These are phyloP conservation scores for Staphylotrichum tortipilum DNA, from an alignment of 495 filamentous ascomycete species.

Conservation along the genomic window DNA sequence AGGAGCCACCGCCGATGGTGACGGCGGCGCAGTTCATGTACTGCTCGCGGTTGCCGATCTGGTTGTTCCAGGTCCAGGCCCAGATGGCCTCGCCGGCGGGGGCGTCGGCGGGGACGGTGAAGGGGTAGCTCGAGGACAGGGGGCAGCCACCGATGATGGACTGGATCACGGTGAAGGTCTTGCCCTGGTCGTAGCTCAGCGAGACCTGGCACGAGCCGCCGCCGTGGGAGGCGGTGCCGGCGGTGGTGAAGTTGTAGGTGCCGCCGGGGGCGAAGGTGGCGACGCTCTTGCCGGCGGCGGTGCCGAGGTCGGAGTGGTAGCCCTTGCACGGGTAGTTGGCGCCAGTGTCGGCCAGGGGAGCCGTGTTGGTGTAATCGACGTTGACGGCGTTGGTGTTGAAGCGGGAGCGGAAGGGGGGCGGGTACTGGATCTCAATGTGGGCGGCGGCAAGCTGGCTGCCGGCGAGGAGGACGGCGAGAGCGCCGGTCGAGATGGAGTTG, in stretches of 20 bases:
- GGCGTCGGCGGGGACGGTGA: slow-evolving; percentile 55
- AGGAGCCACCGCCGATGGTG: slow-evolving; percentile 37
- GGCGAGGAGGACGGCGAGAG: slow-evolving; percentile 22
- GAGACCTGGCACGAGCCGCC: slow-evolving; percentile 60
- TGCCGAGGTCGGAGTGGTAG: slow-evolving; percentile 48
- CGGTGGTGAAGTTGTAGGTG: slow-evolving; percentile 49
- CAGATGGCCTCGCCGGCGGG: slow-evolving; percentile 53
- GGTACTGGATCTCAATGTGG: slow-evolving; percentile 53
- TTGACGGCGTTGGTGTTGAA: slow-evolving; percentile 40
- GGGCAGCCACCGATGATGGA: slow-evolving; percentile 58
- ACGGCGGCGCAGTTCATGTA: slow-evolving; percentile 62
- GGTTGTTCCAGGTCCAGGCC: slow-evolving; percentile 60
- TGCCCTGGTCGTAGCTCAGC: slow-evolving; percentile 54
- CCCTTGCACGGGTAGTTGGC: slow-evolving; percentile 60
- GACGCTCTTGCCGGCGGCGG: slow-evolving; percentile 34
- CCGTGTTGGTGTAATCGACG: slow-evolving; percentile 50
- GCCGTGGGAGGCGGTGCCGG: slow-evolving; percentile 49
- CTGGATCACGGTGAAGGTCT: slow-evolving; percentile 56
- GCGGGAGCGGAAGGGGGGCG: slow-evolving; percentile 47
- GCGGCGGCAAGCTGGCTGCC: slow-evolving; percentile 35
- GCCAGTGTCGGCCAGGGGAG: slow-evolving; percentile 41
- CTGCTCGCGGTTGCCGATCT: slow-evolving; percentile 57
- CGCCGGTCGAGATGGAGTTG: slow-evolving; percentile 21
- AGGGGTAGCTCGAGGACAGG: slow-evolving; percentile 42
- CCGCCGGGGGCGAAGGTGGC: slow-evolving; percentile 48